phyloP scores from a whole-genome alignment of 805 yeast genomes.

The Cyberlindnera meyerae region DNA sequence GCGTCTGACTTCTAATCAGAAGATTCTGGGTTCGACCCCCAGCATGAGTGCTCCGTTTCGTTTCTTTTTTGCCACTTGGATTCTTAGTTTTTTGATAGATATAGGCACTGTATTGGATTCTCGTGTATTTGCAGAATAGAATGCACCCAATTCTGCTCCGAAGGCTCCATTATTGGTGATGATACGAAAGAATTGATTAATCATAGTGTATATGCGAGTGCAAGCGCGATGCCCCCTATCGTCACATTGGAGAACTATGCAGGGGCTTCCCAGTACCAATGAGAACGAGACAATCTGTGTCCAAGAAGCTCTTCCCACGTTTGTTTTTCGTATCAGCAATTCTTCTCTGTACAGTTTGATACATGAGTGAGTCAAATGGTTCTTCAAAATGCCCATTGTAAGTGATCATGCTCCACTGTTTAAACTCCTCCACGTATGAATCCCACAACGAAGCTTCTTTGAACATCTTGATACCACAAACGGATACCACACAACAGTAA shows the following conservation, averaged over 20 bases:
- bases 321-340: slow-evolving; percentile 7
- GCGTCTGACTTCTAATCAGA: slow-evolving; percentile 52
- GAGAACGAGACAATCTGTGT: slow-evolving; percentile 7
- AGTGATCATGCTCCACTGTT: slow-evolving; percentile 1
- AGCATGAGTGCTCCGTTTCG: slow-evolving; percentile 39
- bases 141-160: no score
- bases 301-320: slow-evolving; percentile 13
- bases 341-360: slow-evolving; percentile 13
- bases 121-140: no score
- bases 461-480: slow-evolving; percentile 20
- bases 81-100: no score
- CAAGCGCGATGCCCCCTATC: no score
- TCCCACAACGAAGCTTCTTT: slow-evolving; percentile 19
- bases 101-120: no score
- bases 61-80: slow-evolving; percentile 6
- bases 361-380: slow-evolving; percentile 14
- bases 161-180: no score
- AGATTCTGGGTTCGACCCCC: slow-evolving; percentile 55
- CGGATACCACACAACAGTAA: slow-evolving; percentile 18
- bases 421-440: slow-evolving; percentile 14
- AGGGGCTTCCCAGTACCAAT: slow-evolving; percentile 13
- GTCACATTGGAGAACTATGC: neutral
- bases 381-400: slow-evolving; percentile 18
- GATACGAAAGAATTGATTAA: no score
- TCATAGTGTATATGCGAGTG: no score